A percentile compares a stretch with the other conserved stretches of the same genome.
Conservation (phyloP, 202 grass and related monocot genomes). For the Carex sylvatica region DNA sequence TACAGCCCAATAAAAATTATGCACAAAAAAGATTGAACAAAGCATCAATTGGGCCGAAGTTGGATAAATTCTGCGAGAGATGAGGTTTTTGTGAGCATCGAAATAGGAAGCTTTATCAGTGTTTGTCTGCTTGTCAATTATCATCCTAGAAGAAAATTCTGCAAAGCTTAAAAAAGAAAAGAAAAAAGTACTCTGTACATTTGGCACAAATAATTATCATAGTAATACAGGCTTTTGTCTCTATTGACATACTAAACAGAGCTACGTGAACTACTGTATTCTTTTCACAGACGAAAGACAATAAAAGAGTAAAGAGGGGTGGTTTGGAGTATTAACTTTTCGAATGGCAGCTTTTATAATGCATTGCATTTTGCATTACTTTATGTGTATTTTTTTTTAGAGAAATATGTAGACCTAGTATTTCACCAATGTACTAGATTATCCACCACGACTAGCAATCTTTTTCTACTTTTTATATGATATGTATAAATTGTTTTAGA, state of each 20-base stretch:
- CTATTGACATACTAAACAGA: background rate
- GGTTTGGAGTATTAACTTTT: background rate
- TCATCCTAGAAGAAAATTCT: constrained; percentile 13
- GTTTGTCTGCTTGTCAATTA: background rate
- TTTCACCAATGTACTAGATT: too few relatives aligned
- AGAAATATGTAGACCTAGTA: too few relatives aligned
- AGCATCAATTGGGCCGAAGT: background rate
- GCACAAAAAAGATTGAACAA: background rate
- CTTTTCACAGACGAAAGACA: background rate
- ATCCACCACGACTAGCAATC: too few relatives aligned
- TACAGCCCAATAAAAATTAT: background rate
- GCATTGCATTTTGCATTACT: background rate
- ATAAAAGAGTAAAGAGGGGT: background rate
- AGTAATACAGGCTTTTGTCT: constrained; percentile 11
- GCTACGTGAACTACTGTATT: constrained; percentile 13
- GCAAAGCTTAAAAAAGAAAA: background rate
- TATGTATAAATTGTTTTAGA: too few relatives aligned
- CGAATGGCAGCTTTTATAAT: background rate
- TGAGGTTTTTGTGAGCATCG: background rate
- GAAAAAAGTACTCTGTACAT: background rate
- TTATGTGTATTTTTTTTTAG: background rate
- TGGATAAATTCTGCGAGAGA: background rate
- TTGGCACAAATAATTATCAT: background rate
- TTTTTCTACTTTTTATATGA: too few relatives aligned
- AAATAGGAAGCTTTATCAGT: constrained; percentile 12